Conservation (phyloP, 2,329 filamentous ascomycete species). For the Colletotrichum trifolii region DNA sequence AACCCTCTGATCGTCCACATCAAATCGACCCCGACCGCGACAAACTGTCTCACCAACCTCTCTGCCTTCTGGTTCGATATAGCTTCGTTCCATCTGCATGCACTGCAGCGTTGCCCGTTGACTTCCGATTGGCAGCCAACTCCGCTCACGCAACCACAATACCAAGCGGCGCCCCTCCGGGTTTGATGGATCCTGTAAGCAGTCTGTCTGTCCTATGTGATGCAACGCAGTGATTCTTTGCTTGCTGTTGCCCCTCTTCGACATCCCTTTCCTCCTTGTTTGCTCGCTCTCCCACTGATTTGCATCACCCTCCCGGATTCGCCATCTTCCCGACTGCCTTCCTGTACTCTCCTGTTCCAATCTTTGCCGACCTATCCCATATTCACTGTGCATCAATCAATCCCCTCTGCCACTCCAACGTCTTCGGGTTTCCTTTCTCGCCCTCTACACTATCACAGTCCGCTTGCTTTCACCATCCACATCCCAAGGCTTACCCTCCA, state of each 20-base stretch:
- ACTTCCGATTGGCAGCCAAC: constrained; percentile 26
- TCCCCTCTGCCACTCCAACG: neutral
- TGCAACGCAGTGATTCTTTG: neutral
- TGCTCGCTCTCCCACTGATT: too few relatives aligned
- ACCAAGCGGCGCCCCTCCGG: constrained; percentile 15
- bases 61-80: constrained; percentile 15
- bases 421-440: constrained; percentile 6
- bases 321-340: neutral
- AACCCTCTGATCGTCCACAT: neutral
- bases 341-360: too few relatives aligned
- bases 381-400: too few relatives aligned
- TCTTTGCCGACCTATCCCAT: too few relatives aligned
- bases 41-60: constrained; percentile 15
- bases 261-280: too few relatives aligned
- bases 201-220: constrained; percentile 1
- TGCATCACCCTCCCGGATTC: too few relatives aligned
- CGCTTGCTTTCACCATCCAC: constrained; percentile 28
- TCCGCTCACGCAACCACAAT: neutral
- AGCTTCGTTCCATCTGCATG: constrained; percentile 32
- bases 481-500: constrained; percentile 22
- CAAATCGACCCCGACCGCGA: neutral
- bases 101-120: constrained; percentile 24
- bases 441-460: neutral
- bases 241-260: too few relatives aligned
- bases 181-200: constrained; percentile 27